Percentiles rank a stretch among this genome's conserved stretches.
Evolutionary conservation across 1,284 basidiomycete species (phyloP).

Genomic region (Calocybe gambosa): DNA sequence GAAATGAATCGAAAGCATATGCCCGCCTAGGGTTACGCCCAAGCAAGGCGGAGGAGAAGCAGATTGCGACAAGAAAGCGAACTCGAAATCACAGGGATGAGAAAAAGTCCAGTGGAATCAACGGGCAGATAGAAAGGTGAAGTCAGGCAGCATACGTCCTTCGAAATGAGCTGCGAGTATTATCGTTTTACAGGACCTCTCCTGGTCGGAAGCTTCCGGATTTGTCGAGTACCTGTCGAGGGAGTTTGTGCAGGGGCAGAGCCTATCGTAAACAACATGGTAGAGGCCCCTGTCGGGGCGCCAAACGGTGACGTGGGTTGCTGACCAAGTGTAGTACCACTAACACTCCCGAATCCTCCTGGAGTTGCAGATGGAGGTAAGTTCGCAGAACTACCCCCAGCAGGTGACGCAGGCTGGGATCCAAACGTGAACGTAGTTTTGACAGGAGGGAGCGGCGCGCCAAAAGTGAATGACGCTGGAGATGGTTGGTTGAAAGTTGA

Average conservation of each 20-base stretch:
- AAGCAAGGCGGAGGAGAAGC: slow-evolving; percentile 3
- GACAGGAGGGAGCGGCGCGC: slow-evolving; percentile 24
- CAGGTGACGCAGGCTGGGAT: slow-evolving; percentile 55
- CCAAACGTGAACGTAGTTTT: slow-evolving; percentile 38
- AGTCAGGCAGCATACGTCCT: not conserved
- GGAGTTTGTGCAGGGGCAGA: slow-evolving; percentile 34
- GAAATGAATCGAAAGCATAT: not conserved
- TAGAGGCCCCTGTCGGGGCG: slow-evolving; percentile 27
- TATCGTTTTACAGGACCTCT: slow-evolving; percentile 34
- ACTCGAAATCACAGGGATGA: slow-evolving; percentile 2
- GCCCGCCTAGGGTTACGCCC: slow-evolving; percentile 10
- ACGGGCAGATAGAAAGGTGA: slow-evolving; percentile 3
- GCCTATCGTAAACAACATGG: slow-evolving; percentile 51
- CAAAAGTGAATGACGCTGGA: slow-evolving; percentile 32
- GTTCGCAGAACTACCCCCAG: slow-evolving; percentile 27
- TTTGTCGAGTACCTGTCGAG: slow-evolving; percentile 34
- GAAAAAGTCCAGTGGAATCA: slow-evolving; percentile 4
- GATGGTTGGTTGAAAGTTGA: slow-evolving; percentile 42
- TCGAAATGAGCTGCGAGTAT: not conserved
- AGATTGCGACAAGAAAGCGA: not conserved
- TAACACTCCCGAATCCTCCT: slow-evolving; percentile 30
- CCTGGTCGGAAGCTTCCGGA: slow-evolving; percentile 49
- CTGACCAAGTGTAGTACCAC: slow-evolving; percentile 30
- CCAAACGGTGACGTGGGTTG: slow-evolving; percentile 36
- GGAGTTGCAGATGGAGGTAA: slow-evolving; percentile 30